Conservation (phyloP, 208 protist species). For the Leishmania tropica region DNA sequence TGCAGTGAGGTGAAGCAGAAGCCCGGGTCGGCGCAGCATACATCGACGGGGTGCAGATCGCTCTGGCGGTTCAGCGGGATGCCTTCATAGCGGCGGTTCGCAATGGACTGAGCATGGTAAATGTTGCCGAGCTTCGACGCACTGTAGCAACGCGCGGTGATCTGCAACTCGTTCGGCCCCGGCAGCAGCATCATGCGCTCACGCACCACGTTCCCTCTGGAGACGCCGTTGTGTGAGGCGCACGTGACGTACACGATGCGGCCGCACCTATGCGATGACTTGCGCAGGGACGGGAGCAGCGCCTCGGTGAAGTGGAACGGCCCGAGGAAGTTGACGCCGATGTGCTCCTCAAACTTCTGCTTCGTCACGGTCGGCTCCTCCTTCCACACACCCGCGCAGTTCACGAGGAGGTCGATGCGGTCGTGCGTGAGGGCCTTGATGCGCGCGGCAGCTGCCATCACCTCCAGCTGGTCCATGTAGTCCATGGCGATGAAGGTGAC, state of each 20-base stretch:
- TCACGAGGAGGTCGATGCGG: conserved; percentile 77
- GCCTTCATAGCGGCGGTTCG: conserved; percentile 69
- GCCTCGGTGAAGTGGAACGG: conserved; percentile 86
- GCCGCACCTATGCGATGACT: conserved; percentile 39
- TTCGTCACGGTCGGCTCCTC: conserved; percentile 63
- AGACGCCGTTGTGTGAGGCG: conserved; percentile 74
- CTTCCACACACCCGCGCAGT: conserved; percentile 77
- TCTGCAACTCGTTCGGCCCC: conserved; percentile 36
- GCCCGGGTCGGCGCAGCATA: conserved; percentile 68
- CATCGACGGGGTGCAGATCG: conserved; percentile 70
- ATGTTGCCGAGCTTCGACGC: conserved; percentile 86
- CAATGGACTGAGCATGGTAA: conserved; percentile 78
- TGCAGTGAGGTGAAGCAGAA: conserved; percentile 68
- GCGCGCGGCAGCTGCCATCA: conserved; percentile 58
- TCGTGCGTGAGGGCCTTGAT: conserved; percentile 65
- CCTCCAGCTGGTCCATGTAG: conserved; percentile 64
- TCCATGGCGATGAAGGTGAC: conserved; percentile 64
- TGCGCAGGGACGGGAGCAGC: conserved; percentile 67
- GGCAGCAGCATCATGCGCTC: conserved; percentile 71
- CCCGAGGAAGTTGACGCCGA: conserved; percentile 80
- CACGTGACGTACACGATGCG: conserved; percentile 84
- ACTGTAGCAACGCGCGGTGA: conserved; percentile 78
- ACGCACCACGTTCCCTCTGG: conserved; percentile 53
- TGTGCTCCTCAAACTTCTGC: conserved; percentile 79
- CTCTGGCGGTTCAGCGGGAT: conserved; percentile 61